Evolutionary conservation across 2,329 filamentous ascomycete species (phyloP).

Genomic region (Diplodia corticola): DNA sequence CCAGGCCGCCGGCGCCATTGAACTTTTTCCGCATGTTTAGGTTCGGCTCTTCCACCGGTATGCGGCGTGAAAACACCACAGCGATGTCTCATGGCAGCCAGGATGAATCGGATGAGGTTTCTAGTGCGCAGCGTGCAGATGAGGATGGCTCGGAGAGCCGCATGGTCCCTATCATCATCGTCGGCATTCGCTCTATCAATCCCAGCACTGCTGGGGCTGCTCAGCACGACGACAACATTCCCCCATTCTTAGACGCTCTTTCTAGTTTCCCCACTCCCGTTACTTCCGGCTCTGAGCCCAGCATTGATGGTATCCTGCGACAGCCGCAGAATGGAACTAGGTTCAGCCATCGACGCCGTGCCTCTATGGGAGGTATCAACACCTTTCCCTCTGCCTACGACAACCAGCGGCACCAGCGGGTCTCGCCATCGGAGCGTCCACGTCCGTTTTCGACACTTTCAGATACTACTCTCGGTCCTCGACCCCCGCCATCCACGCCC

Average conservation of each 20-base stretch:
- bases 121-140: conserved; percentile 29
- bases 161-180: conserved; percentile 68
- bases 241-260: conserved; percentile 53
- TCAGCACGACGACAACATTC: conserved; percentile 47
- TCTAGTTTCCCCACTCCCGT: conserved; percentile 50
- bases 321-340: conserved; percentile 57
- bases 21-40: conserved; percentile 71
- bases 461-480: conserved; percentile 59
- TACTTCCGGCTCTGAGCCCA: conserved; percentile 49
- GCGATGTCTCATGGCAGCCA: conserved; percentile 28
- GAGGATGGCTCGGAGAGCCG: conserved; percentile 53
- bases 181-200: conserved; percentile 67
- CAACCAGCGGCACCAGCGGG: conserved; percentile 53
- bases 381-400: conserved; percentile 54
- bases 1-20: conserved; percentile 54
- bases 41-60: conserved; percentile 55
- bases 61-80: neutral
- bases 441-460: conserved; percentile 48
- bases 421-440: conserved; percentile 41
- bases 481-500: conserved; percentile 64
- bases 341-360: conserved; percentile 55
- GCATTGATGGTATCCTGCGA: conserved; percentile 52
- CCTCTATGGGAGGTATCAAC: conserved; percentile 55
- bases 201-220: conserved; percentile 46
- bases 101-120: conserved; percentile 29